Evolutionary conservation across 768 basidiomycete species (phyloP), one percentile per base, ranked within the genome.

Genomic region (Rhizopogon rudus): DNA sequence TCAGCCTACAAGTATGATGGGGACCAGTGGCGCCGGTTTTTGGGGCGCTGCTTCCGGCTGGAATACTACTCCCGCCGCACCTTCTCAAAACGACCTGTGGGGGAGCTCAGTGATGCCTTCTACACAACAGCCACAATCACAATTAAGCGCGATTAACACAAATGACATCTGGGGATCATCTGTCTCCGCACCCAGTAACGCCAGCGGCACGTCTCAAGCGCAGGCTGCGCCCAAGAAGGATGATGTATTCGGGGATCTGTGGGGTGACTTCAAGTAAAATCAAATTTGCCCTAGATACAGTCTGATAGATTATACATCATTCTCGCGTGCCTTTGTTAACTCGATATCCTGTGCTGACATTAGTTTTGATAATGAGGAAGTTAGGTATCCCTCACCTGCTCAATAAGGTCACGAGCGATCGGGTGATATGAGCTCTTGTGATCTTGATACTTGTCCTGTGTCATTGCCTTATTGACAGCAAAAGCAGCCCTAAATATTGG

Each of bases 201-300:
- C 70, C 14, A 77, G 74, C 49, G 60, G 66, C 45, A 64, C 58
- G 25, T 57, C 68, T 29, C 65, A 68, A 50, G 58, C 73, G 1
- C 20, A 71, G n/a, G 57, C 65, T 1, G 66, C 65, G 48, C 66
- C 71, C 57, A 86, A 87, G 75, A 87, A 81, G 70, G 90, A 91
- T 58, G 90, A 93, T 62, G 83, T 75, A 6, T 92, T 92, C 64
- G 88, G 87, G 6, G 88, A 92, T 69, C 68, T 93, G 48, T 92
- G 91, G 91, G 88, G 88, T 48, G 82, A 84, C 40, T 89, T 89
- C 69, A 91, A 91, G 76, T 91, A 76, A 42, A 20, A 40, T 37
- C 2, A 12, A 41, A 28, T 41, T 12, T 12, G 2, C 4, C 12
- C 25, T 45, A 51, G 44, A 53, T 57, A 57, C 53, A 43, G 25